phyloP scores from a whole-genome alignment of 73 alveolate species.

The Paramecium caudatum region DNA sequence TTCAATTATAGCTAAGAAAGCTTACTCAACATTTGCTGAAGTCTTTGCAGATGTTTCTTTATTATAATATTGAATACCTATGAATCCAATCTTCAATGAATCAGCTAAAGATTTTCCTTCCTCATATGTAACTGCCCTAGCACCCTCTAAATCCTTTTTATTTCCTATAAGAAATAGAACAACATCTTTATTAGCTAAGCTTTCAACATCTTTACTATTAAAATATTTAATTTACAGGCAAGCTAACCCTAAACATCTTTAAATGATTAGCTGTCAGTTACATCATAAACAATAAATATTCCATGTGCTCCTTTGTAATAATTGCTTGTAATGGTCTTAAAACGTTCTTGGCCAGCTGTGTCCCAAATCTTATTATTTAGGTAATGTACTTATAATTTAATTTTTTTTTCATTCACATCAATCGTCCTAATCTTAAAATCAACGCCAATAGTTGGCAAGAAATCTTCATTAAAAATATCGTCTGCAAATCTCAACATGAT shows the following conservation, averaged over 20 bases:
- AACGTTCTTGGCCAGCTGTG: constrained; percentile 82
- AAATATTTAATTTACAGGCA: not conserved
- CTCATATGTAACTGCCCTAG: not conserved
- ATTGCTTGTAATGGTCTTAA: constrained; percentile 83
- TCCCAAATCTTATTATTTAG: constrained; percentile 73
- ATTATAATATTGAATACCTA: not conserved
- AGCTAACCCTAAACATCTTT: not conserved
- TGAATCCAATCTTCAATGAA: not conserved
- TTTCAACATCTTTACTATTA: not conserved
- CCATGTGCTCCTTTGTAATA: constrained; percentile 69
- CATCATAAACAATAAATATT: constrained; percentile 11
- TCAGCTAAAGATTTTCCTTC: not conserved
- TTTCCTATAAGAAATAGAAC: not conserved
- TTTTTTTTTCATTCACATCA: constrained; percentile 75
- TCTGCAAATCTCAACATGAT: constrained; percentile 81
- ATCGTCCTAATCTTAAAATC: constrained; percentile 81
- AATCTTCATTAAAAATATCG: constrained; percentile 79
- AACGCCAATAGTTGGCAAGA: constrained; percentile 85
- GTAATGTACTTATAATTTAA: constrained; percentile 62
- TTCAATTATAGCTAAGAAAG: too few relatives aligned
- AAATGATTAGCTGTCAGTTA: not conserved
- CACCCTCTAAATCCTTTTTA: not conserved
- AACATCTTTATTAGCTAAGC: not conserved
- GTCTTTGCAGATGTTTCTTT: constrained; percentile 79
- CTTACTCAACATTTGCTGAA: constrained; percentile 68